A percentile compares a stretch with the other conserved stretches of the same genome.
Conservation (phyloP, 352 stramenopile genomes). For the Pythium insidiosum region DNA sequence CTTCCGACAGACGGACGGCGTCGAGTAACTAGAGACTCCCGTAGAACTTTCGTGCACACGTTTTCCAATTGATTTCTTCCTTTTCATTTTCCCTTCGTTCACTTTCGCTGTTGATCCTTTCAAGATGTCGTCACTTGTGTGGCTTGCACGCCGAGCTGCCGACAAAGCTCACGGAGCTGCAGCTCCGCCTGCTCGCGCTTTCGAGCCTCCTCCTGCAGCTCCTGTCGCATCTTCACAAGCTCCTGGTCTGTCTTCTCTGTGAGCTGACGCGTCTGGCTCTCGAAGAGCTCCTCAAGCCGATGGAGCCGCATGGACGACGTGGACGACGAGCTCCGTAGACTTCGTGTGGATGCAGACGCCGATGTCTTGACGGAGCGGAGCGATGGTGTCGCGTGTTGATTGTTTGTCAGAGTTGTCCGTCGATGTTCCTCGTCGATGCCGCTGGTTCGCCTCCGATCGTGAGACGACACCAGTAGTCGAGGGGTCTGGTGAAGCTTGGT, state of each 20-base stretch:
- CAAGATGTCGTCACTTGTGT: constrained; percentile 5
- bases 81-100: background rate
- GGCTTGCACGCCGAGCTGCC: constrained; percentile 27
- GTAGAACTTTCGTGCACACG: too few species aligned
- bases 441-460: too few species aligned
- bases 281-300: constrained; percentile 27
- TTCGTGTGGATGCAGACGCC: constrained; percentile 10
- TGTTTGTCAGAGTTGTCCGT: too few species aligned
- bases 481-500: too few species aligned
- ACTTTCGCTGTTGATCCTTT: background rate
- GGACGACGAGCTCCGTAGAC: constrained; percentile 14
- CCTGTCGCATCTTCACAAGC: constrained; percentile 16
- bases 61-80: background rate
- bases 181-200: constrained; percentile 30
- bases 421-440: too few species aligned
- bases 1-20: constrained; percentile 72
- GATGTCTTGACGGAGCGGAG: constrained; percentile 5
- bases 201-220: constrained; percentile 22
- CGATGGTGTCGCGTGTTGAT: constrained; percentile 1
- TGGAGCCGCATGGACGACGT: constrained; percentile 15
- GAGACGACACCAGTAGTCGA: too few species aligned
- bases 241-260: constrained; percentile 23
- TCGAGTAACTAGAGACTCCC: constrained; percentile 35
- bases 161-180: constrained; percentile 32
- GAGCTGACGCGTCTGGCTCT: constrained; percentile 21